A percentile compares a stretch with the other conserved stretches of the same genome.
These are phyloP conservation scores for Carallia pectinifolia DNA, from an alignment of 345 rosid species.

Conservation along the genomic window DNA sequence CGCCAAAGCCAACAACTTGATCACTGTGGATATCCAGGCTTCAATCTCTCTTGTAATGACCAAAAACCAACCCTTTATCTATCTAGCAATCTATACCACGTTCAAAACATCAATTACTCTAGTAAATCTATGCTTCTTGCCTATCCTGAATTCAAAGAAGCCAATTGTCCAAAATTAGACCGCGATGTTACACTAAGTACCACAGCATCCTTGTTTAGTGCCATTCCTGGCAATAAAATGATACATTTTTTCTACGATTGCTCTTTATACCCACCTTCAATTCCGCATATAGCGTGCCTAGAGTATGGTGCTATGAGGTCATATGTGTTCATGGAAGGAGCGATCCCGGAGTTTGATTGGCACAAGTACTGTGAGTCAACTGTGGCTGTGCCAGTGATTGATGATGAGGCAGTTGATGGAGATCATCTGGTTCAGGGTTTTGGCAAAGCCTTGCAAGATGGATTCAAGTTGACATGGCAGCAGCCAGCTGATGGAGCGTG, in stretches of 20 bases:
- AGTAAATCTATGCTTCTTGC: constrained; percentile 19
- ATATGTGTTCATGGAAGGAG: constrained; percentile 17
- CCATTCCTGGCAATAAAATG: not conserved
- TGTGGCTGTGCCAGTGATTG: constrained; percentile 11
- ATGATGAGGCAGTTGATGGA: not conserved
- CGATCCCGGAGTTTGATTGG: constrained; percentile 37
- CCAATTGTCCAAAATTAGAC: constrained; percentile 19
- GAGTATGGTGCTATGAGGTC: constrained; percentile 17
- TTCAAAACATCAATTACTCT: constrained; percentile 20
- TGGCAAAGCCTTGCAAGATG: constrained; percentile 16
- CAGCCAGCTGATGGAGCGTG: constrained; percentile 12
- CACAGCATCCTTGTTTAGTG: constrained; percentile 2
- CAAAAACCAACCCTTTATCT: constrained; percentile 18
- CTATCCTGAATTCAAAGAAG: not conserved
- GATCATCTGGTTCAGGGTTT: constrained; percentile 10
- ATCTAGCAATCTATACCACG: not conserved
- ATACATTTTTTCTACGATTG: constrained; percentile 31
- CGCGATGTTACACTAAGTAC: not conserved
- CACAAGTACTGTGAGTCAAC: constrained; percentile 22
- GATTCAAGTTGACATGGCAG: constrained; percentile 29
- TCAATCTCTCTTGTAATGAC: constrained; percentile 28
- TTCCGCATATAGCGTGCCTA: constrained; percentile 24
- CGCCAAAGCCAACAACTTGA: constrained; percentile 9
- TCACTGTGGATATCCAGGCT: constrained; percentile 37
- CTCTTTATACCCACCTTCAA: constrained; percentile 29